phyloP scores from a whole-genome alignment of 1,284 basidiomycete genomes.

The Schizopora paradoxa region DNA sequence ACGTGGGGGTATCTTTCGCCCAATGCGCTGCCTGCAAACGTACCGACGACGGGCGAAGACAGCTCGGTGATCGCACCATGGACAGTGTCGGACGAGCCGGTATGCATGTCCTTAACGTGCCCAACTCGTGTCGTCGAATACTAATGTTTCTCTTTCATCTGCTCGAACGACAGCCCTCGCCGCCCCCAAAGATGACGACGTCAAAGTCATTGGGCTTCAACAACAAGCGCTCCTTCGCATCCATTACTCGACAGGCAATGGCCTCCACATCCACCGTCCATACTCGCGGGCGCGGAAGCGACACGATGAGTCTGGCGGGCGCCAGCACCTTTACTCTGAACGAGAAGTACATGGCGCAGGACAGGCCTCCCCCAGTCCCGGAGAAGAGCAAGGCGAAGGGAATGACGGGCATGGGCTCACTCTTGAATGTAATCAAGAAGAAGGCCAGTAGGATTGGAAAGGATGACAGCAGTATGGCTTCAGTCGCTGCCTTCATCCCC shows the following conservation, averaged over 20 bases:
- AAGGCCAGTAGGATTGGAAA: constrained; percentile 30
- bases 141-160: background rate
- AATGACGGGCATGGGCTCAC: too few relatives aligned
- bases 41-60: constrained; percentile 20
- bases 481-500: too few relatives aligned
- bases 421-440: constrained; percentile 29
- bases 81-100: constrained; percentile 16
- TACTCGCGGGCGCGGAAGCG: constrained; percentile 33
- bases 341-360: too few relatives aligned
- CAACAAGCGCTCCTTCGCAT: constrained; percentile 34
- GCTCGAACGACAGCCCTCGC: constrained; percentile 14
- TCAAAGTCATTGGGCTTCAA: constrained; percentile 25
- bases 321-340: constrained; percentile 27
- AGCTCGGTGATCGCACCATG: constrained; percentile 20
- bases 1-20: constrained; percentile 12
- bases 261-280: constrained; percentile 29
- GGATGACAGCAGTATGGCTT: constrained; percentile 25
- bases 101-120: too few relatives aligned
- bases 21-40: constrained; percentile 12
- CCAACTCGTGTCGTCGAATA: background rate
- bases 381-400: constrained; percentile 30
- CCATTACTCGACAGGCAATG: constrained; percentile 27
- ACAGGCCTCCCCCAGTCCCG: constrained; percentile 22
- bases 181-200: constrained; percentile 17
- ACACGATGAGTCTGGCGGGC: constrained; percentile 34